A percentile compares a stretch with the other conserved stretches of the same genome.
These are phyloP conservation scores for Phlyctochytrium arcticum DNA, from an alignment of 192 early-diverging fungal species.

Conservation along the genomic window DNA sequence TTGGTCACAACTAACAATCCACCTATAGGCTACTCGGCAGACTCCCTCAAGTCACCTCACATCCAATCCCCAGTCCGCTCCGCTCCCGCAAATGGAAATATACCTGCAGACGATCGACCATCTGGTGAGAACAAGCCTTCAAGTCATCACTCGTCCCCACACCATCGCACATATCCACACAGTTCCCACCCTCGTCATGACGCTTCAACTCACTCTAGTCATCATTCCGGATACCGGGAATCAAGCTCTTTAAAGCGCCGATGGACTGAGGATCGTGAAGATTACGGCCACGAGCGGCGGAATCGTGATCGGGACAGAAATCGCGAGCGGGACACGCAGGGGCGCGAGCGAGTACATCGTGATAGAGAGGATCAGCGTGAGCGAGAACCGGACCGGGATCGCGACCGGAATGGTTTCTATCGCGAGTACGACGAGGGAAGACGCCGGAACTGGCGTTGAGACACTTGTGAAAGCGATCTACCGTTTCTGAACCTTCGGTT, in stretches of 20 bases:
- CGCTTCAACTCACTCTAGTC: too few species aligned
- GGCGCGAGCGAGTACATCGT: too few species aligned
- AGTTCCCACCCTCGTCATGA: too few species aligned
- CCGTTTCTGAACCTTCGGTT: too few species aligned
- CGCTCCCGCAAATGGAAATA: background rate
- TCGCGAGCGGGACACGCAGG: background rate
- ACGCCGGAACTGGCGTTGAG: background rate
- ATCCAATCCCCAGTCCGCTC: background rate
- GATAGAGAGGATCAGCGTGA: background rate
- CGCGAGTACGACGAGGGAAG: background rate
- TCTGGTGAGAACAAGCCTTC: too few species aligned
- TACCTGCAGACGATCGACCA: background rate
- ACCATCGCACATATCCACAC: too few species aligned
- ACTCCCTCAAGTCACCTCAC: background rate
- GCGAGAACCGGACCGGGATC: background rate
- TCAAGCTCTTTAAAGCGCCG: too few species aligned
- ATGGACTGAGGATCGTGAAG: background rate
- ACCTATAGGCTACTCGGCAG: background rate
- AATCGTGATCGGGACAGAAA: background rate
- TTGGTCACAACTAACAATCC: background rate
- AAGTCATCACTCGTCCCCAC: too few species aligned
- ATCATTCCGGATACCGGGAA: too few species aligned
- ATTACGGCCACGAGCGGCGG: background rate
- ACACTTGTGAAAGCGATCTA: too few species aligned
- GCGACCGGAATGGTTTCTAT: background rate